Evolutionary conservation across 371 early-diverging fungal genomes (phyloP), one percentile per base, ranked within the genome.

Genomic region (Mucor velutinosus): DNA sequence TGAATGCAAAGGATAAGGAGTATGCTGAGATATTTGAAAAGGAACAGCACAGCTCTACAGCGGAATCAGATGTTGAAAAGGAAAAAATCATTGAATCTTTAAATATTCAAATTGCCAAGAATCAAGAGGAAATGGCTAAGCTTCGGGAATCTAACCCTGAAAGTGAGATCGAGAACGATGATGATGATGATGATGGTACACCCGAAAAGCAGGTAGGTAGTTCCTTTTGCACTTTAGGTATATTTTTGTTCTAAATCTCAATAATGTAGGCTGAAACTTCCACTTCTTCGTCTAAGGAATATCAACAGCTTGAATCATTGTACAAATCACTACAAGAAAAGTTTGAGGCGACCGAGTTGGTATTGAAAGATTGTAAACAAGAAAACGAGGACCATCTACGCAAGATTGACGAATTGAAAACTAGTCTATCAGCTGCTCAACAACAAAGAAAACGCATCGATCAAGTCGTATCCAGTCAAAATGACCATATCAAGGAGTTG

Each of bases 1-100:
- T 78, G 14, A 67, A 53, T 39, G 75, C 78, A 45, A 75, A 78
- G 43, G 71, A 73, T 10, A 47, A 37, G 21, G 78, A 72, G 29
- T 72, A 73, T 17, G 65, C 67, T 3, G 62, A 68, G 25, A 27
- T 77, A 19, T 41, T 66, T 7, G 66, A 63, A 66, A 66, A 66
- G 45, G 41, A 58, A 30, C 29, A 59, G 27, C 25, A 23, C 15
- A 56, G 41, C 27, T 19, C n/a, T 29, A 19, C 30, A 7, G 6
- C 56, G 30, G 56, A 56, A 12, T 7, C 39, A n/a, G 51, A 58
- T 27, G 67, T 66, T 8, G 67, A 74, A 47, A 66, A 59, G 53
- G 66, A 65, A 29, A 39, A 58, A 1, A 21, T 69, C 14, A 70
- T 71, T 23, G 57, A 71, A 25, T 51, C 58, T 21, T 51, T 72